A percentile compares a stretch with the other conserved stretches of the same genome.
Conservation (phyloP, 2,329 filamentous ascomycete genomes). For the Botrytis tulipae region DNA sequence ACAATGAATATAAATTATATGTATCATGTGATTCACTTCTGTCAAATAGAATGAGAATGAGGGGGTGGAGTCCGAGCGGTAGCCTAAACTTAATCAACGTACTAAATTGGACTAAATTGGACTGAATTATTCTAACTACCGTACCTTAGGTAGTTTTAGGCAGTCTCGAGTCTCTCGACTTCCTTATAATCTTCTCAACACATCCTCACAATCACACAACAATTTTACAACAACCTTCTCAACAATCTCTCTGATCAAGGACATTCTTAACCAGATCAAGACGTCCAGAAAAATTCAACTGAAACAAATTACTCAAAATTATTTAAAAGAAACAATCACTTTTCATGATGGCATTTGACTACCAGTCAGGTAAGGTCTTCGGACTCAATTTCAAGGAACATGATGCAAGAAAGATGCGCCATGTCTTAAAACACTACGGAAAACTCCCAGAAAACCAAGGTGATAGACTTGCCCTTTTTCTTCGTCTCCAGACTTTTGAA, state of each 20-base stretch:
- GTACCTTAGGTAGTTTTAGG: neutral
- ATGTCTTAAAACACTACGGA: constrained; percentile 27
- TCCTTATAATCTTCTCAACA: neutral
- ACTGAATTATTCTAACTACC: neutral
- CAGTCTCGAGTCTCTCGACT: neutral
- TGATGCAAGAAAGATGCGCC: constrained; percentile 28
- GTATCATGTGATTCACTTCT: neutral
- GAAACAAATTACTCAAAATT: no score
- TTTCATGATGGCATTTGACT: neutral
- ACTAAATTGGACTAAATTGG: neutral
- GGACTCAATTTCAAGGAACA: constrained; percentile 31
- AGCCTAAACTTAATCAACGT: neutral
- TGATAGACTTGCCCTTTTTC: constrained; percentile 23
- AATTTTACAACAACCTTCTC: neutral
- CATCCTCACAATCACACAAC: neutral
- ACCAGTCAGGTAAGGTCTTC: constrained; percentile 22
- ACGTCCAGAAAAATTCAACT: no score
- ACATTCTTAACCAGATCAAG: neutral
- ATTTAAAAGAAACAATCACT: neutral
- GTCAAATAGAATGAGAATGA: neutral
- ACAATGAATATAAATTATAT: neutral
- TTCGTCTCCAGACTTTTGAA: constrained; percentile 22
- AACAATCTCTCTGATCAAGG: neutral
- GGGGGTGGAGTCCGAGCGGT: neutral
- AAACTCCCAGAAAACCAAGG: constrained; percentile 21